phyloP scores from a whole-genome alignment of 345 rosid genomes.

The Clarkia xantiana region DNA sequence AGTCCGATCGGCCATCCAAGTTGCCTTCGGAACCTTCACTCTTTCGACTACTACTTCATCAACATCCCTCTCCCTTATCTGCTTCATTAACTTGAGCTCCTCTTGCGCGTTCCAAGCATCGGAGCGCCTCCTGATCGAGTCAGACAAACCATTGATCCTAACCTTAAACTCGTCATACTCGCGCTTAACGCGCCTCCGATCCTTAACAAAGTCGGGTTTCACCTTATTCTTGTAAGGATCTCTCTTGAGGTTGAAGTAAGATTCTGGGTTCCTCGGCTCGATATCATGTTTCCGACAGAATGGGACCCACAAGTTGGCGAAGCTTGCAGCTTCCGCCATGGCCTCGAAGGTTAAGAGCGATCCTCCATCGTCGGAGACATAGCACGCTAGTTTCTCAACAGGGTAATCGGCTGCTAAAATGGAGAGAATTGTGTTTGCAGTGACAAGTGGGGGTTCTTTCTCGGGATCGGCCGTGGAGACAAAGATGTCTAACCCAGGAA shows the following conservation, averaged over 20 bases:
- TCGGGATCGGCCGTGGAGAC: conserved; percentile 99
- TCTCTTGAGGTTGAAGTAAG: conserved; percentile 79
- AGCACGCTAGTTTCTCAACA: conserved; percentile 91
- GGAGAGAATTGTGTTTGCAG: conserved; percentile 92
- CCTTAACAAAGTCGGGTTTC: conserved; percentile 75
- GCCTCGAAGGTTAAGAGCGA: conserved; percentile 97
- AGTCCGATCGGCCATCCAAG: conserved; percentile 99
- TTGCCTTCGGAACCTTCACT: conserved; percentile 82
- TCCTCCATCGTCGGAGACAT: conserved; percentile 97
- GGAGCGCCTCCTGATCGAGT: conserved; percentile 90
- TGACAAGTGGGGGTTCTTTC: conserved; percentile 97
- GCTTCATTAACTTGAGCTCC: conserved; percentile 92
- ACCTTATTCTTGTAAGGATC: conserved; percentile 98
- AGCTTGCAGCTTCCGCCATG: conserved; percentile 99
- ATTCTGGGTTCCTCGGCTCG: conserved; percentile 94
- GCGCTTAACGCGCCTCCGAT: conserved; percentile 81
- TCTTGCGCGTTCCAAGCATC: conserved; percentile 95
- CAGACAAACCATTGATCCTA: conserved; percentile 79
- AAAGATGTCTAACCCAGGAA: conserved; percentile 81
- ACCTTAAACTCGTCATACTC: conserved; percentile 99
- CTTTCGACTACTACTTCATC: conserved; percentile 59
- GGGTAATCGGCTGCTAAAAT: conserved; percentile 91
- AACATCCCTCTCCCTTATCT: conserved; percentile 62
- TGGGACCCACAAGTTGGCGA: conserved; percentile 88
- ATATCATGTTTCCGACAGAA: conserved; percentile 86